These are phyloP conservation scores for Thraustotheca clavata DNA, from an alignment of 352 stramenopile genomes.

Conservation along the genomic window DNA sequence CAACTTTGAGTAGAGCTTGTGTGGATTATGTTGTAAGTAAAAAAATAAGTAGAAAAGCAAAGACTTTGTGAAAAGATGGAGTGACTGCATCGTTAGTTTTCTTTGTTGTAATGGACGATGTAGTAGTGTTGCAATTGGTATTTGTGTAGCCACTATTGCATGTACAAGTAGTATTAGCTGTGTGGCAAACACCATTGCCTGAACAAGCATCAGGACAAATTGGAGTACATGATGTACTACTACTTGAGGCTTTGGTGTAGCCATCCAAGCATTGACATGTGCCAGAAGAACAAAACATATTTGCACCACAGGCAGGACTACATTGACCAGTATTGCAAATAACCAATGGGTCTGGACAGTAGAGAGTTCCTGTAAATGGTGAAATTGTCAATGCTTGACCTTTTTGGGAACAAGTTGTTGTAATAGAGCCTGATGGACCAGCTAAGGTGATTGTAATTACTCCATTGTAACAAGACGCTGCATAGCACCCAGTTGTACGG, in stretches of 20 bases:
- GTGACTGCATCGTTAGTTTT: background rate
- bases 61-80: background rate
- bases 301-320: conserved; percentile 5
- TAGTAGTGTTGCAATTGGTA: conserved; percentile 25
- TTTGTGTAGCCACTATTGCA: conserved; percentile 26
- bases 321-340: conserved; percentile 33
- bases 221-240: conserved; percentile 20
- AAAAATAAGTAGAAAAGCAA: too few species aligned
- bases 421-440: conserved; percentile 18
- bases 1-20: too few species aligned
- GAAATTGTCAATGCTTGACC: conserved; percentile 32
- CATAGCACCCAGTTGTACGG: conserved; percentile 68
- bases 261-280: conserved; percentile 11
- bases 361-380: conserved; percentile 44
- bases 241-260: background rate
- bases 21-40: too few species aligned
- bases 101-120: conserved; percentile 9
- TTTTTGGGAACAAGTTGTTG: conserved; percentile 37
- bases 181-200: conserved; percentile 29
- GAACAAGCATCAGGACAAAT: conserved; percentile 28
- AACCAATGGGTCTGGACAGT: conserved; percentile 53
- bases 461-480: conserved; percentile 42
- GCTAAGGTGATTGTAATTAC: conserved; percentile 33
- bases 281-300: background rate
- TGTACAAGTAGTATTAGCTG: conserved; percentile 23